These are phyloP conservation scores for Ilyonectria robusta DNA, from an alignment of 2,329 filamentous ascomycete genomes.

Conservation along the genomic window DNA sequence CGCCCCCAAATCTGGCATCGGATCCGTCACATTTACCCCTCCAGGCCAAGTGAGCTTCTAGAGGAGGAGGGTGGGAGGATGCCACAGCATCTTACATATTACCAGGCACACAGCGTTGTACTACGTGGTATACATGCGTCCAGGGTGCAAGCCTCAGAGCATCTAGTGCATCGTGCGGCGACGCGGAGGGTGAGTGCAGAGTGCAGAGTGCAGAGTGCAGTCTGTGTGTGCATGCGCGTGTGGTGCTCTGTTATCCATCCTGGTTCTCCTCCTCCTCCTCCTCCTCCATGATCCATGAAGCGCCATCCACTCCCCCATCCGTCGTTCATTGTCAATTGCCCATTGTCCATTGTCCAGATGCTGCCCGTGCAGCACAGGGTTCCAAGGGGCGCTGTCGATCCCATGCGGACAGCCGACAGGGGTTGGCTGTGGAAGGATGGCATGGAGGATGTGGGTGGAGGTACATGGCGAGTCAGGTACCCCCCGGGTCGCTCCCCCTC, in stretches of 20 bases:
- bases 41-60: constrained; percentile 9
- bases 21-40: constrained; percentile 17
- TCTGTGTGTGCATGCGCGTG: constrained; percentile 28
- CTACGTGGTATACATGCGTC: not conserved
- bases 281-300: constrained; percentile 15
- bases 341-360: constrained; percentile 15
- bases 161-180: constrained; percentile 4
- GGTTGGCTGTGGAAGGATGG: not conserved
- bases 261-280: no score
- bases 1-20: constrained; percentile 7
- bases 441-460: not conserved
- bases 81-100: constrained; percentile 7
- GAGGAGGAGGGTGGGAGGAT: not conserved
- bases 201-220: constrained; percentile 17
- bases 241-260: constrained; percentile 18
- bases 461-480: constrained; percentile 8
- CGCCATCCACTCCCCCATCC: constrained; percentile 12
- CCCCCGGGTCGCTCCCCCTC: not conserved
- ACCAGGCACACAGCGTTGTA: constrained; percentile 2
- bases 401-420: constrained; percentile 11
- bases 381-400: constrained; percentile 24
- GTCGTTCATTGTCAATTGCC: not conserved
- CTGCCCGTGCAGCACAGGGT: constrained; percentile 1
- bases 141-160: not conserved
- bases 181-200: constrained; percentile 14